Percentiles rank a stretch among this genome's conserved stretches.
These are phyloP conservation scores for Penicillium sp. DNA, from an alignment of 2,329 filamentous ascomycete genomes.

Conservation along the genomic window DNA sequence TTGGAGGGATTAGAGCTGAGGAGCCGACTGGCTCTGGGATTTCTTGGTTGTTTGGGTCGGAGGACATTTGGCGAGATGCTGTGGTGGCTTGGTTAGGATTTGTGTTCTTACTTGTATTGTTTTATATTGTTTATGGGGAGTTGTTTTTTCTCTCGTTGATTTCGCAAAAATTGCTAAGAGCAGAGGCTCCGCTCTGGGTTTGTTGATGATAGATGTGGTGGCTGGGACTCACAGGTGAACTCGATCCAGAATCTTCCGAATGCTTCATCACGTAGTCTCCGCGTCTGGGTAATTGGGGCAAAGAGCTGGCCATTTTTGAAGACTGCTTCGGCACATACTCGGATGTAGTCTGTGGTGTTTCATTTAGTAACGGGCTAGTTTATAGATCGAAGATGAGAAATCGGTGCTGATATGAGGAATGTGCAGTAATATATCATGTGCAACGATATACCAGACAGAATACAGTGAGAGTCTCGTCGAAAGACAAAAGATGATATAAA, in stretches of 20 bases:
- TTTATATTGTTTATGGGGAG: neutral
- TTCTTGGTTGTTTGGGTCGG: conserved; percentile 13
- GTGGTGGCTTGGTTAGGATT: conserved; percentile 1
- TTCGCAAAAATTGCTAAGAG: neutral
- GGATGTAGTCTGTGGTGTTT: conserved; percentile 29
- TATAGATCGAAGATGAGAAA: neutral
- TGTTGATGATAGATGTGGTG: neutral
- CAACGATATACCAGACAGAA: neutral
- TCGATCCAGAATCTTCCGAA: conserved; percentile 44
- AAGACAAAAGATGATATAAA: neutral
- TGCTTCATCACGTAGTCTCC: conserved; percentile 38
- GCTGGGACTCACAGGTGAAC: conserved; percentile 32
- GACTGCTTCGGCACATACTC: conserved; percentile 33
- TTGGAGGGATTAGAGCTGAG: conserved; percentile 40
- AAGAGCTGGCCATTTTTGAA: conserved; percentile 35
- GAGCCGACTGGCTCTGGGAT: conserved; percentile 24
- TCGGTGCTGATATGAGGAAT: neutral
- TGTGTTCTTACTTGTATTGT: neutral
- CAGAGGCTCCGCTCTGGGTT: neutral
- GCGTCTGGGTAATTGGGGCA: conserved; percentile 33
- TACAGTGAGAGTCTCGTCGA: neutral
- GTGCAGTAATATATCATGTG: neutral
- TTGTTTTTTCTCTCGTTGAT: too few species aligned
- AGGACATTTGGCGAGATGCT: conserved; percentile 11
- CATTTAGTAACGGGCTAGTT: conserved; percentile 10